phyloP scores from a whole-genome alignment of 2,329 filamentous ascomycete species.

The Neocatenulostroma microsporum region DNA sequence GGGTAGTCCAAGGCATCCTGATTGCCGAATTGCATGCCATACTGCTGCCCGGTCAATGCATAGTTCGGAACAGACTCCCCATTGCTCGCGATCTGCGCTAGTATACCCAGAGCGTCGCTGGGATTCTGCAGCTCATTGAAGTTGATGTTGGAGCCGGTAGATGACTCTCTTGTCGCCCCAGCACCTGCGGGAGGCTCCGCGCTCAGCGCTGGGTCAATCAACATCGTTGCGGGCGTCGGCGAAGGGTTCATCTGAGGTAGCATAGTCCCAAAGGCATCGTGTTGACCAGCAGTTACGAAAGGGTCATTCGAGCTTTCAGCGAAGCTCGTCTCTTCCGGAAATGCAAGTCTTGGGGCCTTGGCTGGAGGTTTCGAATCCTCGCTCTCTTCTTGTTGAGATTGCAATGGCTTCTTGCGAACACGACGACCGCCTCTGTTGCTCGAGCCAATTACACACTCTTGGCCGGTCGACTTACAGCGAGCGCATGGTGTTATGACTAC shows the following conservation, averaged over 20 bases:
- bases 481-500: slow-evolving; percentile 48
- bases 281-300: too few relatives aligned
- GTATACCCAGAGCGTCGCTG: slow-evolving; percentile 42
- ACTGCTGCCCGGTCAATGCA: slow-evolving; percentile 2
- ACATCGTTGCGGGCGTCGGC: slow-evolving; percentile 19
- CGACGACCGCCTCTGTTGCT: slow-evolving; percentile 53
- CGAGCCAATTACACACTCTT: slow-evolving; percentile 52
- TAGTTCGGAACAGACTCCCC: slow-evolving; percentile 13
- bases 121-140: slow-evolving; percentile 42
- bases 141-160: slow-evolving; percentile 25
- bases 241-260: slow-evolving; percentile 8
- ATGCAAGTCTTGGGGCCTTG: slow-evolving; percentile 13
- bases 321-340: too few relatives aligned
- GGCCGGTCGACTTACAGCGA: slow-evolving; percentile 50
- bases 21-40: too few relatives aligned
- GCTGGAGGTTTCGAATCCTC: slow-evolving; percentile 22
- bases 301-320: too few relatives aligned
- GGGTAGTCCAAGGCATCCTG: slow-evolving; percentile 37
- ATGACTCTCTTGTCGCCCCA: slow-evolving; percentile 21
- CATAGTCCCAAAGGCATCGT: slow-evolving; percentile 2
- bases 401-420: slow-evolving; percentile 46
- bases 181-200: slow-evolving; percentile 15
- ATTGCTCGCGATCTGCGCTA: slow-evolving; percentile 39
- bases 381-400: too few relatives aligned
- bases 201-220: slow-evolving; percentile 26